phyloP scores from a whole-genome alignment of 768 basidiomycete species.

The Sistotremastrum suecicum region DNA sequence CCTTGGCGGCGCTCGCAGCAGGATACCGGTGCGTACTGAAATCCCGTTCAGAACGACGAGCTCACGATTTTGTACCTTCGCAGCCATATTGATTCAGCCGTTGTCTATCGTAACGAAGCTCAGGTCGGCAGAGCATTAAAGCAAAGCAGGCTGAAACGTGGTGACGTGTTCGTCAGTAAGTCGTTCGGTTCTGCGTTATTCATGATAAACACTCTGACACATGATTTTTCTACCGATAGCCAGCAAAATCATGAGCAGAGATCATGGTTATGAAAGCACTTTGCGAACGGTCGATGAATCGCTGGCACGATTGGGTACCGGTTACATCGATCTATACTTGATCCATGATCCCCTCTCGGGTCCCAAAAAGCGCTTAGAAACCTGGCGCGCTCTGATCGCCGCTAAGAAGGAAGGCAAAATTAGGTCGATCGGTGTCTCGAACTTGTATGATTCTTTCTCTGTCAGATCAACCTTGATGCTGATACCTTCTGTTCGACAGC shows the following conservation, averaged over 20 bases:
- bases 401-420: conserved; percentile 56
- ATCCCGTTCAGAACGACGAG: background rate
- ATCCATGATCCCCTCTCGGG: conserved; percentile 63
- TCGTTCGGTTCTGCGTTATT: background rate
- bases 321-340: conserved; percentile 65
- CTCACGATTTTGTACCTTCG: background rate
- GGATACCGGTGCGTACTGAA: conserved; percentile 10
- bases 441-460: conserved; percentile 35
- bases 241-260: conserved; percentile 9
- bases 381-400: conserved; percentile 47
- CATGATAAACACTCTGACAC: conserved; percentile 8
- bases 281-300: conserved; percentile 23
- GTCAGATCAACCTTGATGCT: conserved; percentile 15
- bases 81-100: conserved; percentile 14
- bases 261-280: conserved; percentile 6
- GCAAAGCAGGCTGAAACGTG: conserved; percentile 9
- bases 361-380: conserved; percentile 44
- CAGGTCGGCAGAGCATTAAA: conserved; percentile 11
- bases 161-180: conserved; percentile 14
- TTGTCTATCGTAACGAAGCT: conserved; percentile 12
- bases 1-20: conserved; percentile 9
- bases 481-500: conserved; percentile 31
- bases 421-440: conserved; percentile 59
- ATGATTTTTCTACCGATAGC: background rate
- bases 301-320: conserved; percentile 51